phyloP scores from a whole-genome alignment of 2,329 filamentous ascomycete species.

The Pseudogymnoascus sp. region DNA sequence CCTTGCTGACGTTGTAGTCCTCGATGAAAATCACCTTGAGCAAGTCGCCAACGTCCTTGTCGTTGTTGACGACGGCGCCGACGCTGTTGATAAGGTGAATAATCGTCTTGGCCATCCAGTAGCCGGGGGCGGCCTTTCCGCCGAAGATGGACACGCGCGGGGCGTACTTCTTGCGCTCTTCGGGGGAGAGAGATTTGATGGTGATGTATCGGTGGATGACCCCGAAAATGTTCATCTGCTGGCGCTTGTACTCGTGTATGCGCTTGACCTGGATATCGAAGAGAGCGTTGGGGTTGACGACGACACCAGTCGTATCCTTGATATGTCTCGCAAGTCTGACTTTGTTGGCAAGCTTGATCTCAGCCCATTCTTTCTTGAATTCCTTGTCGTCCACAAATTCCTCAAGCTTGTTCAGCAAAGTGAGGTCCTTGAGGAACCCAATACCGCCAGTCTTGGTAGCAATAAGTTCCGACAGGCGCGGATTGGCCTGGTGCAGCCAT shows the following conservation, averaged over 20 bases:
- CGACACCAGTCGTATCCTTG: slow-evolving; percentile 69
- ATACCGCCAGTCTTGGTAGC: slow-evolving; percentile 78
- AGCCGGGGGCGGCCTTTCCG: slow-evolving; percentile 93
- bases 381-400: slow-evolving; percentile 74
- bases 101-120: slow-evolving; percentile 99
- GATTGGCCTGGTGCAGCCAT: slow-evolving; percentile 97
- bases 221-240: slow-evolving; percentile 98
- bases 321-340: slow-evolving; percentile 86
- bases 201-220: slow-evolving; percentile 90
- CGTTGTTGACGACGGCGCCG: slow-evolving; percentile 82
- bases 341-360: slow-evolving; percentile 97
- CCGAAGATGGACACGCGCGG: slow-evolving; percentile 94
- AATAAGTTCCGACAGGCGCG: slow-evolving; percentile 83
- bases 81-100: slow-evolving; percentile 96
- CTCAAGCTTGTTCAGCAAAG: slow-evolving; percentile 78
- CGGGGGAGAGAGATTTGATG: slow-evolving; percentile 76
- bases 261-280: slow-evolving; percentile 99
- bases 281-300: slow-evolving; percentile 77
- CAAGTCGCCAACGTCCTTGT: slow-evolving; percentile 83
- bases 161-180: slow-evolving; percentile 77
- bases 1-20: slow-evolving; percentile 99
- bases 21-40: slow-evolving; percentile 96
- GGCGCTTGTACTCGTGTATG: slow-evolving; percentile 98
- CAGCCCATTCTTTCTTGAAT: slow-evolving; percentile 90
- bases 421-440: slow-evolving; percentile 85